phyloP scores from a whole-genome alignment of 2,329 filamentous ascomycete genomes.

The Neopestalotiopsis clavispora region DNA sequence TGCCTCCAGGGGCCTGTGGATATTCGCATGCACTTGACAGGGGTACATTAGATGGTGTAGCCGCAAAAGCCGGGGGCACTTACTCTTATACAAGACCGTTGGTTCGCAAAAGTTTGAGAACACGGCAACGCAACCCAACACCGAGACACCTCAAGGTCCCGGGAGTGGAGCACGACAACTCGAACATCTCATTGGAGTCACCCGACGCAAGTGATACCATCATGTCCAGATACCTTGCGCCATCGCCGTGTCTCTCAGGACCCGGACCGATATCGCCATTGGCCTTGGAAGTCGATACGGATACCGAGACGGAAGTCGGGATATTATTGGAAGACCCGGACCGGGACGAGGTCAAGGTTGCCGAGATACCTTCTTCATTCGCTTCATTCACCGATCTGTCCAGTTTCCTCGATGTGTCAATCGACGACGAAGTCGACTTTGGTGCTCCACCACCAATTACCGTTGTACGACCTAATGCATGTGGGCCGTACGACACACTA shows the following conservation, averaged over 20 bases:
- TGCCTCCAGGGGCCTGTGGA: slow-evolving; percentile 27
- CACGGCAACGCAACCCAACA: slow-evolving; percentile 30
- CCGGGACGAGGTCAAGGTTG: slow-evolving; percentile 24
- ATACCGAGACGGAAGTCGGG: slow-evolving; percentile 31
- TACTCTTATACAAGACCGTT: slow-evolving; percentile 26
- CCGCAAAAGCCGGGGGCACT: slow-evolving; percentile 49
- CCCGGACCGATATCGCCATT: slow-evolving; percentile 25
- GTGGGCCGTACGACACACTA: slow-evolving; percentile 24
- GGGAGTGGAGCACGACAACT: slow-evolving; percentile 27
- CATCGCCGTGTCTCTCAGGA: slow-evolving; percentile 18
- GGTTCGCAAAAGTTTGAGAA: slow-evolving; percentile 27
- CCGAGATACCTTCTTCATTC: not conserved
- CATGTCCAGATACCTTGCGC: slow-evolving; percentile 22
- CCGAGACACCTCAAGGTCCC: slow-evolving; percentile 39
- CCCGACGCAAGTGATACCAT: slow-evolving; percentile 22
- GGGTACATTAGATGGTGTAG: slow-evolving; percentile 48
- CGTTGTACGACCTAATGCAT: slow-evolving; percentile 34
- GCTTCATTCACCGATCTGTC: slow-evolving; percentile 43
- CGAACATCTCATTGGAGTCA: slow-evolving; percentile 26
- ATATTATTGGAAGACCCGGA: slow-evolving; percentile 22
- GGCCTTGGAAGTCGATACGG: slow-evolving; percentile 31
- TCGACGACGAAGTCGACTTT: slow-evolving; percentile 29
- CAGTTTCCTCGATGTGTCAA: slow-evolving; percentile 42
- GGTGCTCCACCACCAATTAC: slow-evolving; percentile 29
- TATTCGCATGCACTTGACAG: slow-evolving; percentile 29